Percentiles rank a stretch among this genome's conserved stretches.
Evolutionary conservation across 495 filamentous ascomycete species (phyloP).

Genomic region (Hypoxylon subgilvum): DNA sequence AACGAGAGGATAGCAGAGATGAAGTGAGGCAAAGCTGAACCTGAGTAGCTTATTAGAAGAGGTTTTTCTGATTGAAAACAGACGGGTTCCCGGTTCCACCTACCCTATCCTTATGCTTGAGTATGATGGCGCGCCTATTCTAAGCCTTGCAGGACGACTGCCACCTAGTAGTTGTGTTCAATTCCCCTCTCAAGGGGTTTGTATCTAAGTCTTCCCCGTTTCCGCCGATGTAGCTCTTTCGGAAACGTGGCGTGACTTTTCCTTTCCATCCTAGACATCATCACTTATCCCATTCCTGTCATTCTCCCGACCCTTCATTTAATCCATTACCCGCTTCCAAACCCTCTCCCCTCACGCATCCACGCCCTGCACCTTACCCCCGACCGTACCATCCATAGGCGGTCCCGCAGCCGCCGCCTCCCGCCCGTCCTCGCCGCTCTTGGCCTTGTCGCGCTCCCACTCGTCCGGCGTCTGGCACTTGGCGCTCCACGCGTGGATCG

Average conservation of each 20-base stretch:
- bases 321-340: neutral
- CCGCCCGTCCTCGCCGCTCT: slow-evolving; percentile 39
- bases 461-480: slow-evolving; percentile 96
- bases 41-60: slow-evolving; percentile 13
- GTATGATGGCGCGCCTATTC: no score
- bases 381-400: slow-evolving; percentile 50
- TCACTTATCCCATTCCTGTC: neutral
- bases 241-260: no score
- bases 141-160: no score
- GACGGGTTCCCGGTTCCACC: neutral
- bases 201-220: no score
- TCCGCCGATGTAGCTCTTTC: no score
- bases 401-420: no score
- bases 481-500: slow-evolving; percentile 97
- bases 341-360: slow-evolving; percentile 35
- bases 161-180: no score
- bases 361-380: slow-evolving; percentile 50
- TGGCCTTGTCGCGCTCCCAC: slow-evolving; percentile 73
- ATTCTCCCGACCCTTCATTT: neutral
- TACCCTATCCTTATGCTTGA: neutral
- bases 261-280: neutral
- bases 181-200: no score
- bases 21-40: neutral
- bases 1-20: neutral
- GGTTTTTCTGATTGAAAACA: slow-evolving; percentile 13